Percentiles rank a stretch among this genome's conserved stretches.
Conservation (phyloP, 768 basidiomycete species). For the Boletus subparvulus region DNA sequence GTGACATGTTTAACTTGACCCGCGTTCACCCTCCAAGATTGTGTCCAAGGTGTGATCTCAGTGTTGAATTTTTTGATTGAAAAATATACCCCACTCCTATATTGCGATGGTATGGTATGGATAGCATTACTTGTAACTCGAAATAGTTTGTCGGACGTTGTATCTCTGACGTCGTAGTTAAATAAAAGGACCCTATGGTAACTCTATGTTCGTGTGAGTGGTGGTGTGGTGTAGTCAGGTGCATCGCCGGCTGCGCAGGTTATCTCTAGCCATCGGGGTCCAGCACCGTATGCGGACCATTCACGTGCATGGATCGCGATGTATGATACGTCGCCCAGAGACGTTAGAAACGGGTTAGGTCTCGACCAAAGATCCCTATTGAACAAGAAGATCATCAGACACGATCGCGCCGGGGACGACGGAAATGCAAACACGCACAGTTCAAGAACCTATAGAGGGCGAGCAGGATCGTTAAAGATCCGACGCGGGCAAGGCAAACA, state of each 20-base stretch:
- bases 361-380: conserved; percentile 73
- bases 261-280: neutral
- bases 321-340: neutral
- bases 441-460: conserved; percentile 57
- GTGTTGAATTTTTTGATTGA: conserved; percentile 9
- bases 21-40: neutral
- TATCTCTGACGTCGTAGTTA: conserved; percentile 3
- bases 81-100: conserved; percentile 11
- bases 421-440: conserved; percentile 41
- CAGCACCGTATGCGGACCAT: neutral
- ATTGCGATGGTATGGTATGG: conserved; percentile 18
- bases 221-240: neutral
- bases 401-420: conserved; percentile 9
- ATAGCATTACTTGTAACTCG: conserved; percentile 23
- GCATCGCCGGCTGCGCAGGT: neutral
- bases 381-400: conserved; percentile 9
- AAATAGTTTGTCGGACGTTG: conserved; percentile 15
- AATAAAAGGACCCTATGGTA: conserved; percentile 9
- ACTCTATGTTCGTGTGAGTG: conserved; percentile 12
- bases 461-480: conserved; percentile 11
- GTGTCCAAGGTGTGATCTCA: conserved; percentile 3
- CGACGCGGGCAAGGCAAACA: conserved; percentile 8
- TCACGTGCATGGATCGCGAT: neutral
- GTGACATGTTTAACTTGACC: conserved; percentile 6
- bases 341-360: conserved; percentile 63